A percentile compares a stretch with the other conserved stretches of the same genome.
These are phyloP conservation scores for Kazachstania bromeliacearum DNA, from an alignment of 805 yeast genomes.

Conservation along the genomic window DNA sequence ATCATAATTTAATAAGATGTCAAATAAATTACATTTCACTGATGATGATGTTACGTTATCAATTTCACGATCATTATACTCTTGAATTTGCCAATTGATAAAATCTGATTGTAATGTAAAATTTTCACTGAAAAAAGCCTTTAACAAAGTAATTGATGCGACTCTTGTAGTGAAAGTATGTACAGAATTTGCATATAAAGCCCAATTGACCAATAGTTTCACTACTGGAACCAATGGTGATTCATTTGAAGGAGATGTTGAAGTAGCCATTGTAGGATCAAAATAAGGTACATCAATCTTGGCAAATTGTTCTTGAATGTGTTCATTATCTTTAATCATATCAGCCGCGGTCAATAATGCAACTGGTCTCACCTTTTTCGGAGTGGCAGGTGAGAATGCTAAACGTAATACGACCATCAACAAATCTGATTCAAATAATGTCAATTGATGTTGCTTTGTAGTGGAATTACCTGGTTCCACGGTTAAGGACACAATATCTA, in stretches of 20 bases:
- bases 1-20: conserved; percentile 67
- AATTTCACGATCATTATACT: conserved; percentile 26
- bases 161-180: conserved; percentile 76
- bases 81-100: conserved; percentile 52
- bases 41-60: background rate
- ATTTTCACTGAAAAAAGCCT: conserved; percentile 60
- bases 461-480: conserved; percentile 65
- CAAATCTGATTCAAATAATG: conserved; percentile 50
- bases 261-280: conserved; percentile 49
- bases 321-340: conserved; percentile 55
- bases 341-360: conserved; percentile 74
- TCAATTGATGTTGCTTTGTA: conserved; percentile 50
- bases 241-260: conserved; percentile 6
- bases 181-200: conserved; percentile 65
- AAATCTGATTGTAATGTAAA: conserved; percentile 52
- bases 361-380: conserved; percentile 53
- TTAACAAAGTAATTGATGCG: conserved; percentile 57
- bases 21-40: conserved; percentile 45
- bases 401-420: conserved; percentile 57
- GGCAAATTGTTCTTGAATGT: conserved; percentile 61
- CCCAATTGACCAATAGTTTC: conserved; percentile 73
- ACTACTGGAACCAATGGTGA: conserved; percentile 53
- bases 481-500: conserved; percentile 66
- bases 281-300: conserved; percentile 87
- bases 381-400: conserved; percentile 57